Conservation (phyloP, 1,284 basidiomycete genomes). For the Boletellus deceptivus region DNA sequence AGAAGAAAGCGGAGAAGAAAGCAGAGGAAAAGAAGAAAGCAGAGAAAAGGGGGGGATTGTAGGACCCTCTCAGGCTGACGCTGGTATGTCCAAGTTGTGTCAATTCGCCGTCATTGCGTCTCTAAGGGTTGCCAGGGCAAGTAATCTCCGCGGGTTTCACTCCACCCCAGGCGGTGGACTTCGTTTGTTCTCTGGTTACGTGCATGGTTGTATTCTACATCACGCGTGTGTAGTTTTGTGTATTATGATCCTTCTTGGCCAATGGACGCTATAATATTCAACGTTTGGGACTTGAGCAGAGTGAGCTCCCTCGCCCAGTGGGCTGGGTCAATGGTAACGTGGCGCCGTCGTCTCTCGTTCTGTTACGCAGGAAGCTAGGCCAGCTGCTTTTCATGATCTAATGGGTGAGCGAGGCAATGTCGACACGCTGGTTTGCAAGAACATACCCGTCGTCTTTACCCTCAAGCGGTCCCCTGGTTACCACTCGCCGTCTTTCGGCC, state of each 20-base stretch:
- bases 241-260: background rate
- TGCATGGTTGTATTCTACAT: constrained; percentile 2
- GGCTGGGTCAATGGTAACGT: too few species aligned
- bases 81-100: constrained; percentile 8
- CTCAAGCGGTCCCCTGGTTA: constrained; percentile 6
- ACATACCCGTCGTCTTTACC: constrained; percentile 15
- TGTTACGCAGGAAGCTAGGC: background rate
- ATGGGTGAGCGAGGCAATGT: background rate
- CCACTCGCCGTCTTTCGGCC: constrained; percentile 20
- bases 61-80: background rate
- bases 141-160: background rate
- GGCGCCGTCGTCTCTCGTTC: background rate
- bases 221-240: constrained; percentile 11
- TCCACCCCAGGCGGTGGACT: constrained; percentile 3
- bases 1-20: background rate
- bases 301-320: background rate
- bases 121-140: background rate
- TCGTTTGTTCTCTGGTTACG: constrained; percentile 10
- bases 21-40: background rate
- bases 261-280: background rate
- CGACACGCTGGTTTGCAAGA: background rate
- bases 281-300: background rate
- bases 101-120: background rate
- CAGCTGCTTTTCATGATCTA: background rate
- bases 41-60: background rate